Percentiles rank a stretch among this genome's conserved stretches.
Conservation (phyloP, 192 early-diverging fungal species). For the Entomortierella chlamydospora region DNA sequence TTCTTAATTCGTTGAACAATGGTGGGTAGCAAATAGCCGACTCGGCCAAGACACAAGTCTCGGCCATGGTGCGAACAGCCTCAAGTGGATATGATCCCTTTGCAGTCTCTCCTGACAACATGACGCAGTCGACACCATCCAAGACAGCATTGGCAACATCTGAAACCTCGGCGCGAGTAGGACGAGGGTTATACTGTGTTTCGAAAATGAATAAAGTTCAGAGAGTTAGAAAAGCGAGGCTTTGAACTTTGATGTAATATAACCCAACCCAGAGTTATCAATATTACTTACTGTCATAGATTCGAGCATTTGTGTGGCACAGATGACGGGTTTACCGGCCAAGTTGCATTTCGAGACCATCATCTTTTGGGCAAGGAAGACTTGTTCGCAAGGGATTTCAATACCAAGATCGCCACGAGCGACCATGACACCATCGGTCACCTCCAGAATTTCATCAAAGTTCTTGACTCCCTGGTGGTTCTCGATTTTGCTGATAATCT, state of each 20-base stretch:
- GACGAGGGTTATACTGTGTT: constrained; percentile 85
- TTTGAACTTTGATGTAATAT: too few relatives aligned
- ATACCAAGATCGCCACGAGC: constrained; percentile 98
- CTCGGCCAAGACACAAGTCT: constrained; percentile 93
- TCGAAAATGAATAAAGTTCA: not conserved
- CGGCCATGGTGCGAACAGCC: constrained; percentile 93
- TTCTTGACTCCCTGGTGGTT: constrained; percentile 97
- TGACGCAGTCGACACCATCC: constrained; percentile 98
- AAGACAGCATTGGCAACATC: constrained; percentile 99
- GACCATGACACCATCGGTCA: constrained; percentile 98
- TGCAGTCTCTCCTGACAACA: constrained; percentile 98
- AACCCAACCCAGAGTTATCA: too few relatives aligned
- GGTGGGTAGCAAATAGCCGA: constrained; percentile 94
- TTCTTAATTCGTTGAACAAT: constrained; percentile 89
- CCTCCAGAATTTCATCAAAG: constrained; percentile 97
- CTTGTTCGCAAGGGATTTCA: constrained; percentile 94
- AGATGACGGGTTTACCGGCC: constrained; percentile 96
- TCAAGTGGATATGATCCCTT: constrained; percentile 93
- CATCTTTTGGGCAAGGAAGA: constrained; percentile 97
- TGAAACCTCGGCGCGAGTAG: constrained; percentile 97
- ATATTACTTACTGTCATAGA: constrained; percentile 81
- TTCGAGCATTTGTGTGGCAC: constrained; percentile 99
- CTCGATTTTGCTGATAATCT: constrained; percentile 98
- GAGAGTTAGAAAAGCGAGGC: not conserved
- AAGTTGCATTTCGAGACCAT: constrained; percentile 98